Evolutionary conservation across 805 yeast genomes (phyloP).

Genomic region (Cyberlindnera mississippiensis): DNA sequence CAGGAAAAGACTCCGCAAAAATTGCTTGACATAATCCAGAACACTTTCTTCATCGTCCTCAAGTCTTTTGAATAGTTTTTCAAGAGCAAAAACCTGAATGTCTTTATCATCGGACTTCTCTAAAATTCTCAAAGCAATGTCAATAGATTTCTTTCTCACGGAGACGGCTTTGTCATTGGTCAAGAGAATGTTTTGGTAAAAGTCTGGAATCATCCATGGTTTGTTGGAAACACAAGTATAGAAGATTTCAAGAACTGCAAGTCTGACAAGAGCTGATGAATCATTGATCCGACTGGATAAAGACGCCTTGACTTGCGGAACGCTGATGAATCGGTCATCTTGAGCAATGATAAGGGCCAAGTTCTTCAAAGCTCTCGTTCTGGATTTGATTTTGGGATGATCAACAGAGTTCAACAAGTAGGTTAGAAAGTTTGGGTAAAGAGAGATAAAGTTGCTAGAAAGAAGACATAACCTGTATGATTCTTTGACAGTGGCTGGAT

Average conservation of each 20-base stretch:
- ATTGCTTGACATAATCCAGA: slow-evolving; percentile 37
- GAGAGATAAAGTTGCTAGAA: slow-evolving; percentile 17
- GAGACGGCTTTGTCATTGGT: slow-evolving; percentile 56
- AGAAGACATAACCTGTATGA: slow-evolving; percentile 6
- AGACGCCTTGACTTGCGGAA: slow-evolving; percentile 47
- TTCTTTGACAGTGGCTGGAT: background rate
- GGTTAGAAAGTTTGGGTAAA: slow-evolving; percentile 51
- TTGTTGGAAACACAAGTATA: slow-evolving; percentile 41
- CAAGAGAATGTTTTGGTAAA: slow-evolving; percentile 35
- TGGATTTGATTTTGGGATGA: slow-evolving; percentile 46
- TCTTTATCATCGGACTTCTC: slow-evolving; percentile 25
- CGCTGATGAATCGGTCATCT: slow-evolving; percentile 47
- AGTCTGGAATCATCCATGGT: slow-evolving; percentile 44
- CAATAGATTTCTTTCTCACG: slow-evolving; percentile 61
- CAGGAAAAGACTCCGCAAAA: slow-evolving; percentile 32
- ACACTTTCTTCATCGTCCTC: slow-evolving; percentile 70
- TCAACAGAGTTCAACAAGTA: slow-evolving; percentile 46
- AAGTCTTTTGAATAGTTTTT: slow-evolving; percentile 48
- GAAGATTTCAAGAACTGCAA: slow-evolving; percentile 69
- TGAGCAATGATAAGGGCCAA: slow-evolving; percentile 50
- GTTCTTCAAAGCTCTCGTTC: slow-evolving; percentile 63
- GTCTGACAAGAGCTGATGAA: slow-evolving; percentile 67
- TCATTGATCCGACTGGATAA: slow-evolving; percentile 52
- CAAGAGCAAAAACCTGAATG: slow-evolving; percentile 42
- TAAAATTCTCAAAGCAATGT: slow-evolving; percentile 47